Conservation (phyloP, 73 alveolate species). For the Paramecium sexaurelia region DNA sequence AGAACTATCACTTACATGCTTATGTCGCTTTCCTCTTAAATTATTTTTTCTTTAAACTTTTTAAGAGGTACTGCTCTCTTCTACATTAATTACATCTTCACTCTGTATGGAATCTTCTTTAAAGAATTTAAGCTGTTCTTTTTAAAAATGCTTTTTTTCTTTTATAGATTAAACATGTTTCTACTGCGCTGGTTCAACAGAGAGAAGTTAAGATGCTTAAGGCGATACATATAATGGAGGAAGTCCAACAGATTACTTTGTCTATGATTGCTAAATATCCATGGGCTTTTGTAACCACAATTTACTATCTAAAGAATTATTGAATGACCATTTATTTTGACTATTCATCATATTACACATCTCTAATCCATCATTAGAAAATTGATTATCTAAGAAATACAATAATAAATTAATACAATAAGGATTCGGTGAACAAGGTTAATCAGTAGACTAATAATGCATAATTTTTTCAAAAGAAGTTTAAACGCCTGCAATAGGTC, state of each 20-base stretch:
- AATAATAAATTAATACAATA: not conserved
- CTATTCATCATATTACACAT: not conserved
- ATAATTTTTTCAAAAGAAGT: not conserved
- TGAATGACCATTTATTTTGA: not conserved
- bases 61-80: not conserved
- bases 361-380: conserved; percentile 12
- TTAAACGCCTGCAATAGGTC: not conserved
- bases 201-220: not conserved
- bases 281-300: not conserved
- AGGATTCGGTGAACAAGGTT: not conserved
- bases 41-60: not conserved
- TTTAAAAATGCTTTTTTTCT: not conserved
- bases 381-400: not conserved
- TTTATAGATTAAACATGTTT: not conserved
- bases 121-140: not conserved
- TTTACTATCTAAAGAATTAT: not conserved
- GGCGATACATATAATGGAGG: not conserved
- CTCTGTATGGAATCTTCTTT: not conserved
- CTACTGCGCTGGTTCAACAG: not conserved
- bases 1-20: conserved; percentile 2
- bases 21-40: not conserved
- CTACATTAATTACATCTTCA: not conserved
- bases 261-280: not conserved
- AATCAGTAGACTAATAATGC: conserved; percentile 12
- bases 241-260: not conserved